phyloP scores from a whole-genome alignment of 140 eudicot species.

The Ambrosia hybrid region DNA sequence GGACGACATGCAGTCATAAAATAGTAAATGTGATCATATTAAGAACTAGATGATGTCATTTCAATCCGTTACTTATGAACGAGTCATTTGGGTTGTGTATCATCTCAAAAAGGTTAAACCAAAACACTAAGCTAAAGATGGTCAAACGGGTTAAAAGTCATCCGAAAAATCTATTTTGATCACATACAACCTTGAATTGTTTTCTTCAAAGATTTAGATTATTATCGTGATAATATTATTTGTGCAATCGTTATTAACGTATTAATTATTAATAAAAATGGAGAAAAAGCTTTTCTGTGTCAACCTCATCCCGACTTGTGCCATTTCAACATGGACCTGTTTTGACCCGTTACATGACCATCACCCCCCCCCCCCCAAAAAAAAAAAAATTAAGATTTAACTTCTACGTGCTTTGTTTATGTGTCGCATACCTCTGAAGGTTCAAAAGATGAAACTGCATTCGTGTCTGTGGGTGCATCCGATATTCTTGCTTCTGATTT shows the following conservation, averaged over 20 bases:
- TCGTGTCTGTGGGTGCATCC: constrained; percentile 54
- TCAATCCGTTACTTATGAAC: not conserved
- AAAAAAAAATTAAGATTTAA: too few species aligned
- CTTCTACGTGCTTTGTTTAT: not conserved
- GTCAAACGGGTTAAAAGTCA: not conserved
- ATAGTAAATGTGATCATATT: not conserved
- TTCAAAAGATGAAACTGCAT: constrained; percentile 36
- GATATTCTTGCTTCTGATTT: constrained; percentile 88
- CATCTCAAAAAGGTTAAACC: not conserved
- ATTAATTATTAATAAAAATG: too few species aligned
- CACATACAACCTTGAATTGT: not conserved
- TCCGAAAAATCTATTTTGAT: not conserved
- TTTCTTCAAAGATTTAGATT: constrained; percentile 1
- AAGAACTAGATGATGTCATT: not conserved
- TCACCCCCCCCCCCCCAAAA: too few species aligned
- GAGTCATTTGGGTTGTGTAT: not conserved
- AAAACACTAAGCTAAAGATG: not conserved
- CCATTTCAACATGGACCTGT: too few species aligned
- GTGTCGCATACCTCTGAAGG: constrained; percentile 52
- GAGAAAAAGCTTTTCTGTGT: too few species aligned
- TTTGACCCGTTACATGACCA: too few species aligned
- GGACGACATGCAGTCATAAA: constrained; percentile 1
- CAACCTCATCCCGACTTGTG: too few species aligned
- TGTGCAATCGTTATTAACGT: too few species aligned
- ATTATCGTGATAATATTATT: not conserved